Evolutionary conservation across 2,329 filamentous ascomycete genomes (phyloP).

Genomic region (Ceratocystis harringtonii): DNA sequence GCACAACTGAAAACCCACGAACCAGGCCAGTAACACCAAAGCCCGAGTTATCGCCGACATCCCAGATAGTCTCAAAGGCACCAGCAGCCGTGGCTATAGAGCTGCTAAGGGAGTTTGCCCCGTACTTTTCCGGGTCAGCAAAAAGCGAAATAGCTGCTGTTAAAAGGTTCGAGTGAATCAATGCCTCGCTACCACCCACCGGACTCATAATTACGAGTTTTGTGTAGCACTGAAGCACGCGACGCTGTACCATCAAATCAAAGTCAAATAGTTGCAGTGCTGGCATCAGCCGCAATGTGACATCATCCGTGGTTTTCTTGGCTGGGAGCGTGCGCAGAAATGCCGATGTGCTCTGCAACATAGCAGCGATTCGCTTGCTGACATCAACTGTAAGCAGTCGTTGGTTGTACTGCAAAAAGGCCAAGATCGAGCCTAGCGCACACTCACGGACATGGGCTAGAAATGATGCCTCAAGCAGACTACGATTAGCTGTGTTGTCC

Average conservation of each 20-base stretch:
- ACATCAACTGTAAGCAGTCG: slow-evolving; percentile 85
- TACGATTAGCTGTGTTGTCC: slow-evolving; percentile 73
- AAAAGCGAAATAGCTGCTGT: slow-evolving; percentile 83
- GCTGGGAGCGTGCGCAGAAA: slow-evolving; percentile 75
- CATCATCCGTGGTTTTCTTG: slow-evolving; percentile 76
- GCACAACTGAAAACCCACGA: slow-evolving; percentile 56
- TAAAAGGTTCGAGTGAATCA: slow-evolving; percentile 81
- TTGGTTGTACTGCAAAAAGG: slow-evolving; percentile 87
- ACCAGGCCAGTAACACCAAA: slow-evolving; percentile 86
- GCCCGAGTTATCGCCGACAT: slow-evolving; percentile 82
- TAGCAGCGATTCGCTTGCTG: slow-evolving; percentile 76
- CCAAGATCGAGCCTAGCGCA: slow-evolving; percentile 76
- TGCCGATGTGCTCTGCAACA: slow-evolving; percentile 86
- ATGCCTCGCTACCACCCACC: slow-evolving; percentile 65
- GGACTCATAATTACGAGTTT: slow-evolving; percentile 82
- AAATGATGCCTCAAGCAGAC: slow-evolving; percentile 78
- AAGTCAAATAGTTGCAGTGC: slow-evolving; percentile 80
- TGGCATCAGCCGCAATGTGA: slow-evolving; percentile 66
- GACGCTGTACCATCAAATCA: slow-evolving; percentile 80
- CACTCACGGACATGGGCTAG: slow-evolving; percentile 90
- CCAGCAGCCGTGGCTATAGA: slow-evolving; percentile 84
- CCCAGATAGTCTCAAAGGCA: slow-evolving; percentile 88
- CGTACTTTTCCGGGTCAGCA: slow-evolving; percentile 80
- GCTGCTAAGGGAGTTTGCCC: slow-evolving; percentile 68
- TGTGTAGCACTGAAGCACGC: slow-evolving; percentile 88